Evolutionary conservation across 768 basidiomycete genomes (phyloP), one percentile per base, ranked within the genome.

Genomic region (Pleurotus tuoliensis): DNA sequence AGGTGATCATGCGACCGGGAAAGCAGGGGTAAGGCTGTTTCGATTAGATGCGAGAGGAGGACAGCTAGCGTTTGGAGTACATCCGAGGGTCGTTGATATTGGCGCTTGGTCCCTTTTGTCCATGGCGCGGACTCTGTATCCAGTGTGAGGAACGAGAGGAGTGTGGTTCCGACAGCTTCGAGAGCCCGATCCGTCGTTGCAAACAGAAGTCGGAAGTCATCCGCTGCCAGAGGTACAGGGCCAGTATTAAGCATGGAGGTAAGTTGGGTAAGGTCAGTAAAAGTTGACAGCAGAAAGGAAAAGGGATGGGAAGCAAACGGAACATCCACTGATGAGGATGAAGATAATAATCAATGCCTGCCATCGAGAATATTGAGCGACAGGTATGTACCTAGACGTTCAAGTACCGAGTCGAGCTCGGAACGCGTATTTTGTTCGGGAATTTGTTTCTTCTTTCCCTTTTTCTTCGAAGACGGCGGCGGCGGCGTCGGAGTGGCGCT

Each of bases 221-320:
- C 44, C 67, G 66, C 49, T 65, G 37, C 59, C 16, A 59, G 58
- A 49, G 68, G 62, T 34, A 34, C 30, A 34, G 30, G 30, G 30
- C 30, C 30, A 9, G 54, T 48, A 7, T 30, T 47, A 18, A 64
- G 53, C 13, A 67, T 53, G 27, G 68, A 61, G 20, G 61, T 62
- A 30, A 74, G 59, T 49, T 65, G 69, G 30, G 65, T 57, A 44
- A 73, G 69, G 22, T 62, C 61, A 37, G 72, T 68, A 57, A 75
- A 57, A 20, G 61, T 55, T 30, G 66, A 61, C 48, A 74, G 64
- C 16, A 72, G 54, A 37, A 37, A 37, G 9, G 51, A 41, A 24
- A 41, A 8, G 18, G 51, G 51, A 22, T 8, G 51, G 24, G 24
- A n/a, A 20, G 11, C 20, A 22, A 22, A 16, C 51, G 39, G 39